A percentile compares a stretch with the other conserved stretches of the same genome.
phyloP scores from a whole-genome alignment of 768 basidiomycete species.

The Paxillus involutus region DNA sequence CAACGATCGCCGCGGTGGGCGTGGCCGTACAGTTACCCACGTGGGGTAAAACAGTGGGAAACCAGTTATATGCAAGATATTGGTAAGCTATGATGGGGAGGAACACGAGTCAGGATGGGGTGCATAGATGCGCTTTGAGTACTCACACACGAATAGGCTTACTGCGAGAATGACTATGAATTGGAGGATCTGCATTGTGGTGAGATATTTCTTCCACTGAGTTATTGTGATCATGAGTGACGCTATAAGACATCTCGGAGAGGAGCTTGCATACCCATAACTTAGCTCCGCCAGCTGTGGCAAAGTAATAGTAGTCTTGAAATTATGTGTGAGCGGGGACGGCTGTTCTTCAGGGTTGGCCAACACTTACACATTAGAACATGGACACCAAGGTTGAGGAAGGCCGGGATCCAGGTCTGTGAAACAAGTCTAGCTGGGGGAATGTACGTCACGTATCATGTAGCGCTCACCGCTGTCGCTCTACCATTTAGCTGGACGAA shows the following conservation, averaged over 20 bases:
- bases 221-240: background rate
- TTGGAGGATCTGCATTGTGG: constrained; percentile 22
- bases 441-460: background rate
- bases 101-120: background rate
- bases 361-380: constrained; percentile 87
- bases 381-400: constrained; percentile 86
- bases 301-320: constrained; percentile 96
- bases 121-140: background rate
- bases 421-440: background rate
- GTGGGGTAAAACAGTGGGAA: constrained; percentile 14
- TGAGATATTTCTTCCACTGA: constrained; percentile 27
- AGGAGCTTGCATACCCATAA: constrained; percentile 12
- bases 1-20: constrained; percentile 12
- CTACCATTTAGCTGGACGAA: constrained; percentile 89
- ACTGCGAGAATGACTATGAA: constrained; percentile 17
- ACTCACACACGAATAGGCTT: constrained; percentile 13
- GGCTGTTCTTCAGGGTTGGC: background rate
- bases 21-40: constrained; percentile 15
- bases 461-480: constrained; percentile 74
- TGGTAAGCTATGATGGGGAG: constrained; percentile 10
- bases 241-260: background rate
- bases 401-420: constrained; percentile 91
- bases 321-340: background rate
- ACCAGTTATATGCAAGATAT: constrained; percentile 18
- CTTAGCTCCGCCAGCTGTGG: constrained; percentile 66